phyloP scores from a whole-genome alignment of 495 filamentous ascomycete genomes.

The Schizothecium vesticola region DNA sequence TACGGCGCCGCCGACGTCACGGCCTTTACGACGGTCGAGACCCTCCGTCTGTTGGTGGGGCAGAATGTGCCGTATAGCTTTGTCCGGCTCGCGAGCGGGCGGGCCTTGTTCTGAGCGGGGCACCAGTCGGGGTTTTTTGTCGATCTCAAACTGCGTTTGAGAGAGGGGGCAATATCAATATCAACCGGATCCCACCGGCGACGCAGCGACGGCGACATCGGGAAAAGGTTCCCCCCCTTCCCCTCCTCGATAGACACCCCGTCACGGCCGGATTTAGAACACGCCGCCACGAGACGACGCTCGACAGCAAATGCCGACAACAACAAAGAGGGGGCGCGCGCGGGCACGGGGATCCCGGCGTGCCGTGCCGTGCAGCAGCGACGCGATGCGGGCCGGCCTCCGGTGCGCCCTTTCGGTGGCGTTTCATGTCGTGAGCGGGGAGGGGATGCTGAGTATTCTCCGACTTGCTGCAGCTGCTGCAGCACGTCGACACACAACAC shows the following conservation, averaged over 20 bases:
- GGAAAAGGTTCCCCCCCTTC: not conserved
- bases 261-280: not conserved
- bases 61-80: slow-evolving; percentile 87
- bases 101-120: slow-evolving; percentile 53
- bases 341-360: not conserved
- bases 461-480: not conserved
- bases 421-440: not conserved
- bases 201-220: not conserved
- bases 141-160: not conserved
- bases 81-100: slow-evolving; percentile 68
- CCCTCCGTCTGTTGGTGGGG: slow-evolving; percentile 67
- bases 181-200: not conserved
- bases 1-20: slow-evolving; percentile 74
- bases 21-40: slow-evolving; percentile 78
- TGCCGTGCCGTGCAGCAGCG: not conserved
- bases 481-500: not conserved
- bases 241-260: not conserved
- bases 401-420: not conserved
- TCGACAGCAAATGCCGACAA: not conserved
- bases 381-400: not conserved
- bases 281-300: not conserved
- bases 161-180: not conserved
- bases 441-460: not conserved
- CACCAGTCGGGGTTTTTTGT: not conserved
- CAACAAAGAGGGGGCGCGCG: not conserved